phyloP scores from a whole-genome alignment of 225 moss, liverwort and hornwort genomes.

The Ulota crispa region DNA sequence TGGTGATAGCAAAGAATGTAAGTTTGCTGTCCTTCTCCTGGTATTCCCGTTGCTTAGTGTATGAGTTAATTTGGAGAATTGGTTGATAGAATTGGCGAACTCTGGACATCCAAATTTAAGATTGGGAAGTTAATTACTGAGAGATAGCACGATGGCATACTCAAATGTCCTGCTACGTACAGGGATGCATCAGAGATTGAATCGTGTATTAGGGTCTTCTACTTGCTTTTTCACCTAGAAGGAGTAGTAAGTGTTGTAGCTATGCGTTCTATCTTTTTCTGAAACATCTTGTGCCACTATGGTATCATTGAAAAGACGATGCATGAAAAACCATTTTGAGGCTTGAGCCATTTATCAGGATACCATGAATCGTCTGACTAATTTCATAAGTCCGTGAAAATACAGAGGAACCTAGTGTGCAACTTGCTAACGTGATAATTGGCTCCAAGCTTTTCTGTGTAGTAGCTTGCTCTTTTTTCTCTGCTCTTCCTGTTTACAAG shows the following conservation, averaged over 20 bases:
- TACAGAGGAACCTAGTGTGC: background rate
- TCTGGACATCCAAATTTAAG: background rate
- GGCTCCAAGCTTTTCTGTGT: background rate
- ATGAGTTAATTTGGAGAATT: background rate
- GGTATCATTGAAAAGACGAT: background rate
- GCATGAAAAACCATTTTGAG: background rate
- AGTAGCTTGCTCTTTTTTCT: background rate
- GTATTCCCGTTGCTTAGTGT: background rate
- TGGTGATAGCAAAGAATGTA: constrained; percentile 88
- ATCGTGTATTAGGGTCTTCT: constrained; percentile 2
- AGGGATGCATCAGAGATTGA: constrained; percentile 3
- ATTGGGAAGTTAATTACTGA: background rate
- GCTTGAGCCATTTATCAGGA: background rate
- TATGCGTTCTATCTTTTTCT: background rate
- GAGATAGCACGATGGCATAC: background rate
- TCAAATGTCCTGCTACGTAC: background rate
- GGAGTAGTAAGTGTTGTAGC: background rate
- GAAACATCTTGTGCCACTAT: background rate
- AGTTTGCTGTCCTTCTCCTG: constrained; percentile 13
- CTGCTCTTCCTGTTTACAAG: background rate
- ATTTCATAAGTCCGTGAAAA: background rate
- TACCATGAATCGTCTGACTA: background rate
- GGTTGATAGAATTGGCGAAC: background rate
- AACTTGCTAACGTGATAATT: background rate
- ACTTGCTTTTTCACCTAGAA: constrained; percentile 4